A percentile compares a stretch with the other conserved stretches of the same genome.
Conservation (phyloP, 345 rosid genomes). For the Syzygium jambos region DNA sequence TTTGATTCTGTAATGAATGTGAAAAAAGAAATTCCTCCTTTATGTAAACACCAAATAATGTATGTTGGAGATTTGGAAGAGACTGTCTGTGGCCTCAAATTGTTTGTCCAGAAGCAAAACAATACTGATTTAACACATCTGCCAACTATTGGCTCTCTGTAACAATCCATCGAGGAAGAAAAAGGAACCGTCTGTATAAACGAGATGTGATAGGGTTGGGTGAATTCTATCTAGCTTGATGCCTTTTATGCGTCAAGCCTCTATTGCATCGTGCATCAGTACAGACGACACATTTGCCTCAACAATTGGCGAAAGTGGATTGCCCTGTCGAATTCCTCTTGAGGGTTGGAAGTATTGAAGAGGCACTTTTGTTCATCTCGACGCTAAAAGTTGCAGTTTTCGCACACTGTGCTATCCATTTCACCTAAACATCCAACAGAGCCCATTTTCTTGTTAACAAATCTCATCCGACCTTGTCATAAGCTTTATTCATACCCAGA, state of each 20-base stretch:
- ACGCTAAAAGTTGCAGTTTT: not conserved
- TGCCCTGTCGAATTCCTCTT: not conserved
- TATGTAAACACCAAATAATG: not conserved
- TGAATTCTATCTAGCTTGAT: not conserved
- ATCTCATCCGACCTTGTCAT: not conserved
- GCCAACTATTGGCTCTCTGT: not conserved
- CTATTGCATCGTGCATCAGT: not conserved
- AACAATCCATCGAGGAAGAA: conserved; percentile 15
- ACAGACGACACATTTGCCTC: not conserved
- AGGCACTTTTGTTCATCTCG: not conserved
- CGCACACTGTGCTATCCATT: not conserved
- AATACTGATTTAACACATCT: not conserved
- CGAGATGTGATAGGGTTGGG: not conserved
- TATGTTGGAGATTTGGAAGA: not conserved
- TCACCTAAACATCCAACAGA: not conserved
- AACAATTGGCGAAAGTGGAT: not conserved
- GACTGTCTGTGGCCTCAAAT: not conserved
- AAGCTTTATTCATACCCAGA: not conserved
- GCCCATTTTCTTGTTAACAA: not conserved
- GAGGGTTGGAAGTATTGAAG: not conserved
- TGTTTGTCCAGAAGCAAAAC: not conserved
- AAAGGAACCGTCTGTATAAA: too few species aligned
- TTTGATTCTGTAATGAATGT: not conserved
- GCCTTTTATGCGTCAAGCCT: not conserved
- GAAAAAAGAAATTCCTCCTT: not conserved